phyloP scores from a whole-genome alignment of 2,329 filamentous ascomycete species.

The Diplodia sapinea region DNA sequence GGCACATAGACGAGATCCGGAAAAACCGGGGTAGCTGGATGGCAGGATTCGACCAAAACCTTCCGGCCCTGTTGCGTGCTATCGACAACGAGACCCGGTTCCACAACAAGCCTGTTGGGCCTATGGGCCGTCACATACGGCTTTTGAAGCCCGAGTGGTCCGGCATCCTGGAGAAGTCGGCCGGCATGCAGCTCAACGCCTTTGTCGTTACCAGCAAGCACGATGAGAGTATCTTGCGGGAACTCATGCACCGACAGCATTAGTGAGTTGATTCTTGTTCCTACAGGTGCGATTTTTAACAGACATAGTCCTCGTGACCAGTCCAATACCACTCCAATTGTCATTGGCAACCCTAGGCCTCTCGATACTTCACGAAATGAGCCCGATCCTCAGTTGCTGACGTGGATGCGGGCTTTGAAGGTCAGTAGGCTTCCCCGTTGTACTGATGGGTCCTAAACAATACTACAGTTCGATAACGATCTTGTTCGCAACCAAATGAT shows the following conservation, averaged over 20 bases:
- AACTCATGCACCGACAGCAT: slow-evolving; percentile 66
- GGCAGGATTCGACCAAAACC: slow-evolving; percentile 66
- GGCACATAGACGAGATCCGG: slow-evolving; percentile 59
- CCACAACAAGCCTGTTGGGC: slow-evolving; percentile 75
- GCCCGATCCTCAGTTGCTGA: slow-evolving; percentile 74
- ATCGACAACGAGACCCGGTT: slow-evolving; percentile 76
- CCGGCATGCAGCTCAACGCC: slow-evolving; percentile 72
- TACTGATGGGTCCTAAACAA: slow-evolving; percentile 34
- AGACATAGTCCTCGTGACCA: slow-evolving; percentile 1
- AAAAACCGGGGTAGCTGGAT: slow-evolving; percentile 65
- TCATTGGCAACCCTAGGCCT: slow-evolving; percentile 63
- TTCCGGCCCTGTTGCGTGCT: slow-evolving; percentile 68
- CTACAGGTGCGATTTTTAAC: neutral
- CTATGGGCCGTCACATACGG: slow-evolving; percentile 78
- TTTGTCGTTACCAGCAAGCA: slow-evolving; percentile 82
- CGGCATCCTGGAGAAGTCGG: slow-evolving; percentile 75
- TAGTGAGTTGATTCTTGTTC: slow-evolving; percentile 49
- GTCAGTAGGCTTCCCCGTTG: slow-evolving; percentile 42
- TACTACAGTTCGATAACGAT: slow-evolving; percentile 69
- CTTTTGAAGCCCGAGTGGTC: slow-evolving; percentile 83
- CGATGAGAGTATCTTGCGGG: slow-evolving; percentile 73
- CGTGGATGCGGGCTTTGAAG: slow-evolving; percentile 76
- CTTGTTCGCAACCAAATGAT: slow-evolving; percentile 81
- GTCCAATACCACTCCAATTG: slow-evolving; percentile 4
- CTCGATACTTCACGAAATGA: slow-evolving; percentile 71